phyloP scores from a whole-genome alignment of 148 eudicot species.

The Vaccinium myrtillus region DNA sequence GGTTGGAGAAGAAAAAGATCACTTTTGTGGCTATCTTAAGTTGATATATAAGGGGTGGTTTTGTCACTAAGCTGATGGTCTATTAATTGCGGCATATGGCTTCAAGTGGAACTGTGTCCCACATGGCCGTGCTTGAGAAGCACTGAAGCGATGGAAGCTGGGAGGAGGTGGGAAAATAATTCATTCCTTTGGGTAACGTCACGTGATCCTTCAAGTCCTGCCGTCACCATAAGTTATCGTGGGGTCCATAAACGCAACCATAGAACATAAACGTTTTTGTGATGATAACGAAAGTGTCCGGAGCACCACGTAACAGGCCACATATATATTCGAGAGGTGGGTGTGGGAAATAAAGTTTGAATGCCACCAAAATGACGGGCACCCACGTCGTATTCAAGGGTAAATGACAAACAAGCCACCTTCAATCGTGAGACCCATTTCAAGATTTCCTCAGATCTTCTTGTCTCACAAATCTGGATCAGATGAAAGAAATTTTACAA shows the following conservation, averaged over 20 bases:
- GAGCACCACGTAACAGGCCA: no score
- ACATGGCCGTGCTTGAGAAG: no score
- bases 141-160: no score
- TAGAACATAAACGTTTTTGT: no score
- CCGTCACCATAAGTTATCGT: no score
- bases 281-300: no score
- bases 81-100: background rate
- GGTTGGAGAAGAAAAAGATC: background rate
- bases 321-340: background rate
- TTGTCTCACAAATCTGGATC: conserved; percentile 47
- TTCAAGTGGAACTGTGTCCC: background rate
- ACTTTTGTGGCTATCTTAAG: background rate
- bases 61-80: background rate
- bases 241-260: no score
- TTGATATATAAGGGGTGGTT: background rate
- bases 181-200: no score
- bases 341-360: conserved; percentile 14
- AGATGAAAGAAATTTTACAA: background rate
- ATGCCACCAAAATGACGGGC: conserved; percentile 48
- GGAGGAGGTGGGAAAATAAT: no score
- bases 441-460: conserved; percentile 55
- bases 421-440: conserved; percentile 39
- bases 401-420: conserved; percentile 34
- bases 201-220: no score
- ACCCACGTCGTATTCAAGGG: conserved; percentile 36